Evolutionary conservation across 306 rosid genomes (phyloP).

Genomic region (Citrullus mucosospermus): DNA sequence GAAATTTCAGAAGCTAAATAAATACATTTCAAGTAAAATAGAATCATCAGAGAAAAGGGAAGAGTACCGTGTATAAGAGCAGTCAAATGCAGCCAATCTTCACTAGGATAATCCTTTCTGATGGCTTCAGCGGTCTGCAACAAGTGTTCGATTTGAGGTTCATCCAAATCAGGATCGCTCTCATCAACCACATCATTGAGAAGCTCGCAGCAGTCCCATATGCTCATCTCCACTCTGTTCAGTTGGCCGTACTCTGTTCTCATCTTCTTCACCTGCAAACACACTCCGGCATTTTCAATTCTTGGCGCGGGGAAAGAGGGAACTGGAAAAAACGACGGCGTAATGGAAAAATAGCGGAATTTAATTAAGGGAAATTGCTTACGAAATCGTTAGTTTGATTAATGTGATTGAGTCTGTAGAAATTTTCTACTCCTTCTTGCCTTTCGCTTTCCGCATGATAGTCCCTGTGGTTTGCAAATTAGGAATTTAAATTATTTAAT

Average conservation of each 20-base stretch:
- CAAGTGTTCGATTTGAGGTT: slow-evolving; percentile 69
- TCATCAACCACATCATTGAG: slow-evolving; percentile 75
- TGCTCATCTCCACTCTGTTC: slow-evolving; percentile 65
- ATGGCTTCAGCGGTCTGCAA: slow-evolving; percentile 80
- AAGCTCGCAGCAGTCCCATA: slow-evolving; percentile 82
- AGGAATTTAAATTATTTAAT: neutral
- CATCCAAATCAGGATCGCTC: slow-evolving; percentile 80
- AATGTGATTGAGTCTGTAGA: slow-evolving; percentile 50
- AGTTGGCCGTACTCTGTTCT: slow-evolving; percentile 51
- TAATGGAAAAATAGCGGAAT: neutral
- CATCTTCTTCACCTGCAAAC: slow-evolving; percentile 51
- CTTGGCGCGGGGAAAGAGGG: neutral
- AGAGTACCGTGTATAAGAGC: slow-evolving; percentile 69
- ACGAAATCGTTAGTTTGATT: slow-evolving; percentile 60
- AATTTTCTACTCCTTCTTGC: slow-evolving; percentile 49
- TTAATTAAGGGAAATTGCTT: slow-evolving; percentile 6
- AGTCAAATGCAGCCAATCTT: slow-evolving; percentile 76
- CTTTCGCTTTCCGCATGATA: slow-evolving; percentile 41
- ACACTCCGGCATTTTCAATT: neutral
- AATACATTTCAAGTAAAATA: neutral
- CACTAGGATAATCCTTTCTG: slow-evolving; percentile 55
- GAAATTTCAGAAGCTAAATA: neutral
- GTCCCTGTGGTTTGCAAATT: neutral
- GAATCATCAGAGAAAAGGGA: neutral
- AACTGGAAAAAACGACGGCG: neutral